A percentile compares a stretch with the other conserved stretches of the same genome.
Conservation (phyloP, 2,329 filamentous ascomycete species). For the Scedosporium dehoogii region DNA sequence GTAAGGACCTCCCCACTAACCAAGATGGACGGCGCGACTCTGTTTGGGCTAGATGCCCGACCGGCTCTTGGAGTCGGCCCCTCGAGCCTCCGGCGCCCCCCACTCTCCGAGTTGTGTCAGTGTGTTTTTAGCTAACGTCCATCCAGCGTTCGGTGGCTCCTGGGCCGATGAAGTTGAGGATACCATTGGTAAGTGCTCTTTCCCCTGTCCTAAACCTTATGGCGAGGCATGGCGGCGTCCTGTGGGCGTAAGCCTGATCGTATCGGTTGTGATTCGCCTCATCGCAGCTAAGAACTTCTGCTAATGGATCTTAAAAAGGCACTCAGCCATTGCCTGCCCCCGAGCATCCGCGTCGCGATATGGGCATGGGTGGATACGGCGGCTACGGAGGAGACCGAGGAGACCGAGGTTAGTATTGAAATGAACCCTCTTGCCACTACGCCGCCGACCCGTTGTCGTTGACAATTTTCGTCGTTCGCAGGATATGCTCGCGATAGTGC, state of each 20-base stretch:
- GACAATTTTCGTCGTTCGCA: conserved; percentile 15
- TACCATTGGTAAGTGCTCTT: conserved; percentile 55
- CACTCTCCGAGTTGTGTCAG: not conserved
- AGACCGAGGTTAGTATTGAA: conserved; percentile 2
- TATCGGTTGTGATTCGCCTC: conserved; percentile 4
- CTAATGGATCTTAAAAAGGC: not conserved
- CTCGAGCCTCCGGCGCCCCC: not conserved
- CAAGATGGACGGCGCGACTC: not conserved
- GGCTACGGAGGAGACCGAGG: conserved; percentile 1
- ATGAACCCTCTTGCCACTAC: not conserved
- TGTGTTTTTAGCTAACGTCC: not conserved
- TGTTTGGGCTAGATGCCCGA: too few relatives aligned
- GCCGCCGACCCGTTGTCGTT: not conserved
- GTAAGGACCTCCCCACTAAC: conserved; percentile 21
- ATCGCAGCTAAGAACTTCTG: not conserved
- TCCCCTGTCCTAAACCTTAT: not conserved
- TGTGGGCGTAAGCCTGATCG: not conserved
- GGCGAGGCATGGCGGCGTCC: not conserved
- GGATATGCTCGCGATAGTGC: conserved; percentile 65
- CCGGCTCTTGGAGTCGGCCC: too few relatives aligned
- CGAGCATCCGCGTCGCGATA: not conserved
- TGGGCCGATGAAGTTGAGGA: conserved; percentile 99
- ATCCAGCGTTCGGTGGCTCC: conserved; percentile 55
- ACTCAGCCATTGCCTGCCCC: conserved; percentile 5
- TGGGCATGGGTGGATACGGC: not conserved